Evolutionary conservation across 148 eudicot genomes (phyloP).

Genomic region (Nyssa sinensis): DNA sequence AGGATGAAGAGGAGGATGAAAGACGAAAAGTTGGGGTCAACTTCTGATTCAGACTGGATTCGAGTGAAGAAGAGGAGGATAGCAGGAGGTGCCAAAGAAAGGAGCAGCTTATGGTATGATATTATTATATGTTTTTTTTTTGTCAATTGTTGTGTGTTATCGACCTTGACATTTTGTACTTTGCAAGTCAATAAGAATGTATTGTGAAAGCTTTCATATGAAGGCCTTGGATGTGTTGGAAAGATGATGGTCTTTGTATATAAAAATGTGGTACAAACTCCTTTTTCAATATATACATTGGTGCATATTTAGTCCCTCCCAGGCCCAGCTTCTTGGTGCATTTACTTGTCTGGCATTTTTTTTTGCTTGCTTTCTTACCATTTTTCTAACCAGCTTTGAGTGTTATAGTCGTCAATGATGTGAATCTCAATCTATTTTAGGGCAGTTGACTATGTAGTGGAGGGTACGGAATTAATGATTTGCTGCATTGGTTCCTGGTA

Average conservation of each 20-base stretch:
- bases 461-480: no score
- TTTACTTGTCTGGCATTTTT: no score
- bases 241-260: not conserved
- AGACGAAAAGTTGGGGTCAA: constrained; percentile 54
- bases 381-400: no score
- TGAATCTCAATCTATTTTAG: no score
- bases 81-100: constrained; percentile 56
- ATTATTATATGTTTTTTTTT: no score
- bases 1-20: constrained; percentile 47
- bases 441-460: no score
- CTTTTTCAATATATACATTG: not conserved
- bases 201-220: not conserved
- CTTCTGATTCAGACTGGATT: constrained; percentile 60
- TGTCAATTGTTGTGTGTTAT: not conserved
- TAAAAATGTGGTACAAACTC: not conserved
- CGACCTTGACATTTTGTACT: not conserved
- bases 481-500: no score
- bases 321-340: no score
- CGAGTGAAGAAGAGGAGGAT: constrained; percentile 48
- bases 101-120: not conserved
- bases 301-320: no score
- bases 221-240: constrained; percentile 1
- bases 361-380: no score
- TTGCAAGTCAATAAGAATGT: not conserved
- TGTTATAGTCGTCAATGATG: no score